A percentile compares a stretch with the other conserved stretches of the same genome.
These are phyloP conservation scores for Xylariales sp. DNA, from an alignment of 2,329 filamentous ascomycete species.

Conservation along the genomic window DNA sequence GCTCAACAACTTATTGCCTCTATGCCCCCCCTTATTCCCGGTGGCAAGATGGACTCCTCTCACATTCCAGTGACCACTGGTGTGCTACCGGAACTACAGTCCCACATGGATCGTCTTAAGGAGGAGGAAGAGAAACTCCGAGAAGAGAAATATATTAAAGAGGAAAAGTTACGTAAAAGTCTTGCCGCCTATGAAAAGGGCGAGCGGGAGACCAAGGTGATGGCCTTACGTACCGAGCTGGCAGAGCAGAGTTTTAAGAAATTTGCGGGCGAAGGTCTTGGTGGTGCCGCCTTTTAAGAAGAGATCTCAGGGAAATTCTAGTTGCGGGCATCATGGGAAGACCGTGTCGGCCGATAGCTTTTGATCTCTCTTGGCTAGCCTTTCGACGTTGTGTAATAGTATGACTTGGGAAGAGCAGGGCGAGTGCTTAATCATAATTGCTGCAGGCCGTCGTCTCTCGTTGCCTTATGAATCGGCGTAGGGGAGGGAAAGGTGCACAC, in stretches of 20 bases:
- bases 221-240: constrained; percentile 67
- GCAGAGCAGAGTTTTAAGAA: constrained; percentile 68
- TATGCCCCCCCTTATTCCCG: constrained; percentile 63
- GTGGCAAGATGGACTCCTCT: constrained; percentile 65
- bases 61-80: constrained; percentile 59
- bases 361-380: not conserved
- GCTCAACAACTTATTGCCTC: constrained; percentile 64
- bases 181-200: constrained; percentile 65
- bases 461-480: too few species aligned
- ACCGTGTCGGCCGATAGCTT: not conserved
- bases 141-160: constrained; percentile 63
- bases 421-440: too few species aligned
- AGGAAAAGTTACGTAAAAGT: constrained; percentile 66
- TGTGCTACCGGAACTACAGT: constrained; percentile 64
- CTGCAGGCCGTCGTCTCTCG: too few species aligned
- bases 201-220: constrained; percentile 64
- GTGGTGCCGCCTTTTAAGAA: constrained; percentile 64
- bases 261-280: constrained; percentile 65
- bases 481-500: too few species aligned
- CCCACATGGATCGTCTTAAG: constrained; percentile 64
- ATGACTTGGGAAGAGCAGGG: not conserved
- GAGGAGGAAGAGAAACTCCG: constrained; percentile 70
- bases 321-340: not conserved
- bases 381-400: not conserved
- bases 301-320: not conserved